Conservation (phyloP, 805 yeast species). For the Ogataea sp. region DNA sequence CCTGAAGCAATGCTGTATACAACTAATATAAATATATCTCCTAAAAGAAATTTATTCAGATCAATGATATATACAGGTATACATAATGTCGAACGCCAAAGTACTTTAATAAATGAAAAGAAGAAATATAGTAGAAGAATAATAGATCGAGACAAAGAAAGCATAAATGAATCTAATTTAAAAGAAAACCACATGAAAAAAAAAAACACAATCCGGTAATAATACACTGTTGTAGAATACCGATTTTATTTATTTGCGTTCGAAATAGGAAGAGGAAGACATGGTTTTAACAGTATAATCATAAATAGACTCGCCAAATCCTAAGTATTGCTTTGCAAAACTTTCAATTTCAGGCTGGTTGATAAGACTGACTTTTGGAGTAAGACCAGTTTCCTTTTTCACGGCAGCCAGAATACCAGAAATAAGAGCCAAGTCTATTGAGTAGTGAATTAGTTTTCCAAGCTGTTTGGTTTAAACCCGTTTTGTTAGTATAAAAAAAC, state of each 20-base stretch:
- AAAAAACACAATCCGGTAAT: neutral
- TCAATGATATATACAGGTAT: neutral
- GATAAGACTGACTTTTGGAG: slow-evolving; percentile 45
- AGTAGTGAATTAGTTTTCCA: slow-evolving; percentile 46
- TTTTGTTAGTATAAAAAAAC: too few species aligned
- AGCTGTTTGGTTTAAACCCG: too few species aligned
- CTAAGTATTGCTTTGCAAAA: slow-evolving; percentile 60
- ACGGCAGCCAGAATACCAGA: slow-evolving; percentile 69
- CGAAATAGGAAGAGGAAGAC: slow-evolving; percentile 68
- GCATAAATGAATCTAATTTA: too few species aligned
- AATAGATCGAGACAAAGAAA: too few species aligned
- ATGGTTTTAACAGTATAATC: slow-evolving; percentile 66
- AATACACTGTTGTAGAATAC: neutral
- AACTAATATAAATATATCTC: too few species aligned
- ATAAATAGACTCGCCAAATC: slow-evolving; percentile 76
- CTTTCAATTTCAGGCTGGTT: slow-evolving; percentile 38
- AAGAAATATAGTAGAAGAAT: neutral
- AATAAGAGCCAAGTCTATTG: slow-evolving; percentile 51
- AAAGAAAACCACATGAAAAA: neutral
- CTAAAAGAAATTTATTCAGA: neutral
- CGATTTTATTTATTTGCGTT: slow-evolving; percentile 33
- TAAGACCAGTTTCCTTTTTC: slow-evolving; percentile 62
- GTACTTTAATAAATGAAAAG: neutral
- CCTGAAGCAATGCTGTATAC: neutral
- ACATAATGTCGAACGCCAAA: neutral